Conservation (phyloP, 2,329 filamentous ascomycete genomes). For the Phialocephala subalpina region DNA sequence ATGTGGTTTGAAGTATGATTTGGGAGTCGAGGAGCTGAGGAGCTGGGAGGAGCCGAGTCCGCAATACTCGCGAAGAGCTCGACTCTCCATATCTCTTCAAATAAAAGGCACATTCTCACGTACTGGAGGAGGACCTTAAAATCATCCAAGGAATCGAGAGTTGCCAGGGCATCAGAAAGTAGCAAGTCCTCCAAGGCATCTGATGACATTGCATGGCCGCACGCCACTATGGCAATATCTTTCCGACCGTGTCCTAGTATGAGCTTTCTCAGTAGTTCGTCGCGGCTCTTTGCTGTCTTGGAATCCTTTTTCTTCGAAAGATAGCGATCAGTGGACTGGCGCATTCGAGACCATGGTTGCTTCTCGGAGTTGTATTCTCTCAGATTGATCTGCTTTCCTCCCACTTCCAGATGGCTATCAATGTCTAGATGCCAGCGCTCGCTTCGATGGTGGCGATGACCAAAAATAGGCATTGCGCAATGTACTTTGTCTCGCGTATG, state of each 20-base stretch:
- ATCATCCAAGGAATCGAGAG: not conserved
- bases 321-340: constrained; percentile 14
- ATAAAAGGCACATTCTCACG: too few species aligned
- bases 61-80: too few species aligned
- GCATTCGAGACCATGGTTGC: constrained; percentile 15
- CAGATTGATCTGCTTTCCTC: not conserved
- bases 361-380: not conserved
- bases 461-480: not conserved
- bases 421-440: not conserved
- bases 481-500: not conserved
- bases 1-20: too few species aligned
- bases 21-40: too few species aligned
- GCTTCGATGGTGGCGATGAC: not conserved
- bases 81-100: too few species aligned
- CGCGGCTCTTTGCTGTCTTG: not conserved
- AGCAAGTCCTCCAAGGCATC: not conserved
- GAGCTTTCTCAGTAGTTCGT: constrained; percentile 8
- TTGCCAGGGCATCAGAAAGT: not conserved
- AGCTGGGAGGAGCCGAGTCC: too few species aligned
- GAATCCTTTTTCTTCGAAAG: constrained; percentile 14
- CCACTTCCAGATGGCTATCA: not conserved
- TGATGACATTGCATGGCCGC: constrained; percentile 20
- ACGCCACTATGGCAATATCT: constrained; percentile 20
- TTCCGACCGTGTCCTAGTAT: constrained; percentile 13
- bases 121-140: not conserved